Percentiles rank a stretch among this genome's conserved stretches.
phyloP scores from a whole-genome alignment of 2,329 filamentous ascomycete genomes.

The Lasiodiplodia gonubiensis region DNA sequence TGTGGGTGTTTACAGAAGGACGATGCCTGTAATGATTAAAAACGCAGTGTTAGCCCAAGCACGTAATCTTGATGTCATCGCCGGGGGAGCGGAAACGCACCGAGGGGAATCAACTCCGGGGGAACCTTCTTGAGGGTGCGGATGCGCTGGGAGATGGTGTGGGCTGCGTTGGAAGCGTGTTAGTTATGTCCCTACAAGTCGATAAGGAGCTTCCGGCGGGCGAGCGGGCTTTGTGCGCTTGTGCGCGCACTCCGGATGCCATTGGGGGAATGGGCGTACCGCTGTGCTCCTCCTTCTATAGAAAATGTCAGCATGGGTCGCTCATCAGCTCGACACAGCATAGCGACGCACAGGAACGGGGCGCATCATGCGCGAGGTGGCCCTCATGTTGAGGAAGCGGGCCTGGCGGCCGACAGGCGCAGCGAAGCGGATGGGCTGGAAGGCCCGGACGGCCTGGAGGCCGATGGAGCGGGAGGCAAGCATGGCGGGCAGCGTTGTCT shows the following conservation, averaged over 20 bases:
- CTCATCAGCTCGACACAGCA: slow-evolving; percentile 6
- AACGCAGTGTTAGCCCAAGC: slow-evolving; percentile 32
- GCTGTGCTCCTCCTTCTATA: slow-evolving; percentile 67
- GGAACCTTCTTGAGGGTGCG: slow-evolving; percentile 89
- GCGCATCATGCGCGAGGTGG: slow-evolving; percentile 53
- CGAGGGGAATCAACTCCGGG: slow-evolving; percentile 91
- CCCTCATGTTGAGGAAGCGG: slow-evolving; percentile 49
- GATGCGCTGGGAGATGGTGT: slow-evolving; percentile 95
- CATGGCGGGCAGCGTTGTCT: slow-evolving; percentile 38
- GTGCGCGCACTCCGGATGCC: slow-evolving; percentile 2
- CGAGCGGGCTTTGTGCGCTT: slow-evolving; percentile 7
- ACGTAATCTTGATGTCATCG: slow-evolving; percentile 18
- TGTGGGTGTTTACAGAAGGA: slow-evolving; percentile 72
- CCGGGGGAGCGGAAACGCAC: slow-evolving; percentile 60
- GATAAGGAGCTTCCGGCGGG: slow-evolving; percentile 5
- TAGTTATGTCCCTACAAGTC: not conserved
- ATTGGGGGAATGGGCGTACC: slow-evolving; percentile 51
- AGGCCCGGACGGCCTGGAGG: slow-evolving; percentile 37
- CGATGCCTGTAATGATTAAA: slow-evolving; percentile 66
- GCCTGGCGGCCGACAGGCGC: slow-evolving; percentile 26
- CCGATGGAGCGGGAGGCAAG: slow-evolving; percentile 48
- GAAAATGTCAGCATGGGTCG: slow-evolving; percentile 47
- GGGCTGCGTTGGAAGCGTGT: slow-evolving; percentile 63
- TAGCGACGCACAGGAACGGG: slow-evolving; percentile 71
- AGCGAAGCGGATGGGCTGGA: slow-evolving; percentile 28